Conservation (phyloP, 179 eudicot species). For the Beta lomatogona region DNA sequence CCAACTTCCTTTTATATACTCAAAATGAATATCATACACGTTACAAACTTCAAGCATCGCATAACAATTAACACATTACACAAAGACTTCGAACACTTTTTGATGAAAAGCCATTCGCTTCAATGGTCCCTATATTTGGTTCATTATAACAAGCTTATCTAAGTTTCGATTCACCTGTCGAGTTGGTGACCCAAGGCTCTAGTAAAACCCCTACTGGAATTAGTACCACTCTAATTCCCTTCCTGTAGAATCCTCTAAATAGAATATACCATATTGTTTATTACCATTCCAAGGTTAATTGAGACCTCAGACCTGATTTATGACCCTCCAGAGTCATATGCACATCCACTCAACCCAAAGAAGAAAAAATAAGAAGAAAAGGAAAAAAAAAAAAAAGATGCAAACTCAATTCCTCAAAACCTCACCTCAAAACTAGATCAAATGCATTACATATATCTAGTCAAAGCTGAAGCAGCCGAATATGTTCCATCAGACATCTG, state of each 20-base stretch:
- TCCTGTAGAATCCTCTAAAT: background rate
- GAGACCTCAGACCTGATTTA: background rate
- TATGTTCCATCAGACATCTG: conserved; percentile 10
- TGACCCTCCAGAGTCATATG: conserved; percentile 3
- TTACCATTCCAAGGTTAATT: conserved; percentile 7
- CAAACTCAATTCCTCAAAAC: background rate
- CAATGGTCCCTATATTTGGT: background rate
- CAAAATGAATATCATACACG: background rate
- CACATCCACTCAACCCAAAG: background rate
- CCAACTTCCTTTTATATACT: background rate
- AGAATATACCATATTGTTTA: background rate
- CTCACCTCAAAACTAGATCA: background rate
- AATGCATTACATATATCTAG: conserved; percentile 1
- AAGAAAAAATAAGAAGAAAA: background rate
- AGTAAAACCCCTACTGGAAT: background rate
- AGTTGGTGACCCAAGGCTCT: background rate
- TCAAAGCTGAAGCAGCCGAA: conserved; percentile 3
- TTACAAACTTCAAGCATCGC: conserved; percentile 3
- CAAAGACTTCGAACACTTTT: background rate
- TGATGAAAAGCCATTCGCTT: background rate
- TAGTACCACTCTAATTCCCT: conserved; percentile 3
- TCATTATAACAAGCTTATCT: background rate
- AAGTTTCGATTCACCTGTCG: background rate
- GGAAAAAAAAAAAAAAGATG: background rate
- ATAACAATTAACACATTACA: background rate